These are phyloP conservation scores for Sphagnum contortum DNA, from an alignment of 225 moss, liverwort and hornwort genomes.

Conservation along the genomic window DNA sequence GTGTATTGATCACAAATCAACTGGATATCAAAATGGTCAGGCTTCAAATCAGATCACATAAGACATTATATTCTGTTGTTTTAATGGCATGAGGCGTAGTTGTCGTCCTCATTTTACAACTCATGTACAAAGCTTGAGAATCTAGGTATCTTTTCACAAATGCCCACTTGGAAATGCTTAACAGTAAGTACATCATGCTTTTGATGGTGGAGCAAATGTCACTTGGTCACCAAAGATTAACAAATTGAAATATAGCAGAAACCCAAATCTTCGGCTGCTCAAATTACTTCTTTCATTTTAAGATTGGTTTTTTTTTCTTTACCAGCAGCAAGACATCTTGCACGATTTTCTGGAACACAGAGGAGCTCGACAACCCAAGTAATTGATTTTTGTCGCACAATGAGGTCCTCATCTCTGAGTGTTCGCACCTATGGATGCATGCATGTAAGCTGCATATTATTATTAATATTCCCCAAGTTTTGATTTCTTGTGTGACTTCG, in stretches of 20 bases:
- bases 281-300: neutral
- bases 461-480: neutral
- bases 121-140: no score
- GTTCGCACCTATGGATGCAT: constrained; percentile 44
- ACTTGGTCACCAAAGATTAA: no score
- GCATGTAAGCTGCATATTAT: neutral
- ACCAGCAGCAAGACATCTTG: constrained; percentile 75
- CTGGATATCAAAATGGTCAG: no score
- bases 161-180: no score
- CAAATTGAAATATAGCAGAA: neutral
- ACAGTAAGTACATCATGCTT: no score
- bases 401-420: constrained; percentile 38
- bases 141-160: no score
- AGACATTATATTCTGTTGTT: no score
- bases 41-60: no score
- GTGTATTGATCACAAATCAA: neutral
- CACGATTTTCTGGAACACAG: constrained; percentile 62
- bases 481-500: neutral
- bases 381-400: constrained; percentile 68
- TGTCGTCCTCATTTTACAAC: no score
- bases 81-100: no score
- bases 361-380: constrained; percentile 79
- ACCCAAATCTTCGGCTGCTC: neutral
- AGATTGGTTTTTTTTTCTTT: neutral
- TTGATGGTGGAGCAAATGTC: no score